These are phyloP conservation scores for Hypoxylon sp. DNA, from an alignment of 2,329 filamentous ascomycete species.

Conservation along the genomic window DNA sequence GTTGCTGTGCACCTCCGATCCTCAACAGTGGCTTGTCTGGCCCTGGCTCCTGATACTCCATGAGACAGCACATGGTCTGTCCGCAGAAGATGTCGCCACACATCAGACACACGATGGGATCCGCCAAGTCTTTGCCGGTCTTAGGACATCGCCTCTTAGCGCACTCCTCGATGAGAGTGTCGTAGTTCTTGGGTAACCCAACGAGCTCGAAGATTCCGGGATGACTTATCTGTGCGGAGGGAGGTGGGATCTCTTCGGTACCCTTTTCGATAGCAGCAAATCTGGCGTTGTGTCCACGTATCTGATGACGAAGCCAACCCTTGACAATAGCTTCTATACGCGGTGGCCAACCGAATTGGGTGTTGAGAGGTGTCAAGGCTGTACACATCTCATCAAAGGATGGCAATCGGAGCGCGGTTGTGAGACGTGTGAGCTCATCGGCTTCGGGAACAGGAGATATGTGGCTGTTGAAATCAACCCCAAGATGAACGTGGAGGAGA, in stretches of 20 bases:
- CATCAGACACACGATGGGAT: conserved; percentile 92
- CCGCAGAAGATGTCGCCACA: conserved; percentile 98
- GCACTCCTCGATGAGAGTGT: conserved; percentile 91
- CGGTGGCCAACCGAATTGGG: conserved; percentile 63
- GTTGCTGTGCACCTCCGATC: conserved; percentile 89
- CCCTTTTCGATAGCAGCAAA: conserved; percentile 1
- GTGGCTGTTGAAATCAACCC: conserved; percentile 85
- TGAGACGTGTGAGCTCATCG: conserved; percentile 85
- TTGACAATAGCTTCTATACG: conserved; percentile 61
- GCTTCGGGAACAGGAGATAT: conserved; percentile 72
- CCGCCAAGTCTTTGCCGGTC: conserved; percentile 89
- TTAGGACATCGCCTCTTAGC: conserved; percentile 86
- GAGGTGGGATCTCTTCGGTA: conserved; percentile 46
- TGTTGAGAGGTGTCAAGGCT: conserved; percentile 62
- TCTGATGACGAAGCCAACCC: conserved; percentile 81
- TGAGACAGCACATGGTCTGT: conserved; percentile 91
- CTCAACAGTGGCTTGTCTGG: conserved; percentile 58
- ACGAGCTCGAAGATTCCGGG: conserved; percentile 95
- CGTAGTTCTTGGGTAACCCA: conserved; percentile 91
- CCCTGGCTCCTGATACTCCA: conserved; percentile 63
- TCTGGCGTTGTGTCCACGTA: conserved; percentile 52
- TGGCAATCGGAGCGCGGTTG: conserved; percentile 79
- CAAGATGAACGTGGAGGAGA: conserved; percentile 87
- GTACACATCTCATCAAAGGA: conserved; percentile 82
- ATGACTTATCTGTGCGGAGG: conserved; percentile 73